These are phyloP conservation scores for Leishmania aethiopica DNA, from an alignment of 208 protist genomes.

Conservation along the genomic window DNA sequence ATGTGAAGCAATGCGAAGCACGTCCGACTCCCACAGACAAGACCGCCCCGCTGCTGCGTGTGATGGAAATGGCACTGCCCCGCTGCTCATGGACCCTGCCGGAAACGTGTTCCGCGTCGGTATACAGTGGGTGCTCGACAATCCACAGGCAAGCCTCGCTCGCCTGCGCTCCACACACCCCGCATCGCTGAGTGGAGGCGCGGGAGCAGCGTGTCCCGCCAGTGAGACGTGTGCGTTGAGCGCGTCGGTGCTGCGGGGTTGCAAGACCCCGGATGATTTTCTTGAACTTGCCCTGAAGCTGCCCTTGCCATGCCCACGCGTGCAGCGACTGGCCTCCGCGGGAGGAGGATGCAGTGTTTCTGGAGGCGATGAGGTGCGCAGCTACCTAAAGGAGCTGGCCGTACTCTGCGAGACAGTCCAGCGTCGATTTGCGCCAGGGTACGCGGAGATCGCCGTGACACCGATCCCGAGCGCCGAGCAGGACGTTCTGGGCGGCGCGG, in stretches of 20 bases:
- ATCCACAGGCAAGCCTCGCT: background rate
- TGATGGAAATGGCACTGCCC: constrained; percentile 10
- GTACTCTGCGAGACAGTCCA: constrained; percentile 42
- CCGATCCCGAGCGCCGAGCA: constrained; percentile 19
- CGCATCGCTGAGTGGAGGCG: background rate
- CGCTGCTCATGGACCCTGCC: constrained; percentile 25
- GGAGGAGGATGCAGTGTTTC: constrained; percentile 5
- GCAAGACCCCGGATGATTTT: constrained; percentile 48
- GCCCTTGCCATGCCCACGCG: constrained; percentile 27
- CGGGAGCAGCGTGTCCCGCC: background rate
- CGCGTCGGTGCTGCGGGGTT: constrained; percentile 23
- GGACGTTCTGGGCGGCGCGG: constrained; percentile 3
- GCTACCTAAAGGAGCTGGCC: constrained; percentile 37
- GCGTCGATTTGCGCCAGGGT: constrained; percentile 51
- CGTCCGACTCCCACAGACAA: background rate
- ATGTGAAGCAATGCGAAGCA: background rate
- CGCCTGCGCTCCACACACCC: background rate
- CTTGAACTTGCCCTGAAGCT: constrained; percentile 39
- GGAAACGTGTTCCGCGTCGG: constrained; percentile 20
- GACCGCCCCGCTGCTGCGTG: background rate
- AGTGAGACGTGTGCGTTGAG: background rate
- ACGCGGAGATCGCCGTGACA: constrained; percentile 34
- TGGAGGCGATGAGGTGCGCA: constrained; percentile 30
- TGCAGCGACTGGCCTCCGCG: background rate
- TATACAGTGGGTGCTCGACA: constrained; percentile 7